These are phyloP conservation scores for Neurospora sp. DNA, from an alignment of 495 filamentous ascomycete species.

Conservation along the genomic window DNA sequence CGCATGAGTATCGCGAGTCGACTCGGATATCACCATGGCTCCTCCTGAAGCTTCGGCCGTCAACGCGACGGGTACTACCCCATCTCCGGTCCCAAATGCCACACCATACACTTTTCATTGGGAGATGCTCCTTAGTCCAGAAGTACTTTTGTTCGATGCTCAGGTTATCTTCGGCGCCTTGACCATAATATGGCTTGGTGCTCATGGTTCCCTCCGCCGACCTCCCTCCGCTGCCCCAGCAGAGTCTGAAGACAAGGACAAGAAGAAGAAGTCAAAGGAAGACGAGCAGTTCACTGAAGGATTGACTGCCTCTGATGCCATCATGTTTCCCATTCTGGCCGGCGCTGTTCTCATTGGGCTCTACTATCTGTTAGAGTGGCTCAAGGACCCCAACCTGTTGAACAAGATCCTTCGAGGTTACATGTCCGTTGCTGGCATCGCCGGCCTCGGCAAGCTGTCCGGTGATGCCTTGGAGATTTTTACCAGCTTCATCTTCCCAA, in stretches of 20 bases:
- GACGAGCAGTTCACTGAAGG: slow-evolving; percentile 64
- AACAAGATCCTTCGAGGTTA: slow-evolving; percentile 82
- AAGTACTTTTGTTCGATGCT: slow-evolving; percentile 28
- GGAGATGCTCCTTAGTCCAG: slow-evolving; percentile 40
- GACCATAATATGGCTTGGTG: slow-evolving; percentile 35
- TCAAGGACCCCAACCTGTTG: slow-evolving; percentile 68
- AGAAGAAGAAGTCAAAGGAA: slow-evolving; percentile 41
- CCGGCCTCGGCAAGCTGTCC: slow-evolving; percentile 58
- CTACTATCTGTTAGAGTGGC: slow-evolving; percentile 83
- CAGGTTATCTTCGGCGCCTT: slow-evolving; percentile 32
- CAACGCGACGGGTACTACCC: neutral
- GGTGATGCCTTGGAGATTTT: slow-evolving; percentile 57
- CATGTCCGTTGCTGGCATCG: slow-evolving; percentile 69
- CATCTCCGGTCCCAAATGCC: neutral
- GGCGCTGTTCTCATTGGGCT: slow-evolving; percentile 62
- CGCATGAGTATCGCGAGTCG: neutral
- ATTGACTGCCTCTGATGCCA: slow-evolving; percentile 67
- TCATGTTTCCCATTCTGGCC: slow-evolving; percentile 79
- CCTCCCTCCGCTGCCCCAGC: slow-evolving; percentile 65
- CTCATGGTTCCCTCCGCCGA: slow-evolving; percentile 48
- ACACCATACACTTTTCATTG: slow-evolving; percentile 3
- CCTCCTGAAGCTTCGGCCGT: slow-evolving; percentile 2
- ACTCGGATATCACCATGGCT: slow-evolving; percentile 5
- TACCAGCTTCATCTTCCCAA: slow-evolving; percentile 65
- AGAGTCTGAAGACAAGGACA: slow-evolving; percentile 37